Evolutionary conservation across 768 basidiomycete species (phyloP), one percentile per base, ranked within the genome.

Genomic region (Phylloporus rhodoxanthus): DNA sequence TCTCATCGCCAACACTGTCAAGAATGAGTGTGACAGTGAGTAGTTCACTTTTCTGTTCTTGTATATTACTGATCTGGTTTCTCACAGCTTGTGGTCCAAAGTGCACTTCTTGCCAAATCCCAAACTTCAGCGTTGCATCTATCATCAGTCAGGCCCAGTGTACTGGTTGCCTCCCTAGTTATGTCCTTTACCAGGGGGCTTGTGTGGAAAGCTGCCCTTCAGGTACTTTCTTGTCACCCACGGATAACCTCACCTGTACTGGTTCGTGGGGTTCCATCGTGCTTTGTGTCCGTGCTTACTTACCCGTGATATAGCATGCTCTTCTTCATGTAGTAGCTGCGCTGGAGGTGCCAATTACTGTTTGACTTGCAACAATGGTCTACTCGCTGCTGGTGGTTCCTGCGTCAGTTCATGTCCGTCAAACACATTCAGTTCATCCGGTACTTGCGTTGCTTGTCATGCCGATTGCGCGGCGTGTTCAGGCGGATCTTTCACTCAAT

Each of bases 381-480:
- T 81, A 57, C 72, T 91, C 17, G 87, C 87, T 21, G 80, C 80
- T 11, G 68, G 70, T 26, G 91, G 91, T 10, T 79, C 80, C 65
- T 95, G 91, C 60, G 79, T 87, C 40, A 70, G 78, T 15, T 76
- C 80, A 5, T 94, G 91, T 60, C 88, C 91, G 0, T 75, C 82
- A 33, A 80, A 79, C 51, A 79, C 82, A 2, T 85, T 91, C 68
- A 69, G 74, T 45, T 77, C 85, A 10, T 75, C 80, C 26, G 79
- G 81, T 20, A 68, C 78, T 23, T 94, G 91, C 69, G 61, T 81
- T 47, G 58, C 82, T 5, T 95, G 92, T 65, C 91, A 94, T 52
- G 81, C 89, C 0, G 92, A 94, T 62, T 95, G 91, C 60, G 80
- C 79, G 14, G 82, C 85, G 2, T 95, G 92, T 67, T 80, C 81